phyloP scores from a whole-genome alignment of 768 basidiomycete species.

The Rhodotorula babjevae region DNA sequence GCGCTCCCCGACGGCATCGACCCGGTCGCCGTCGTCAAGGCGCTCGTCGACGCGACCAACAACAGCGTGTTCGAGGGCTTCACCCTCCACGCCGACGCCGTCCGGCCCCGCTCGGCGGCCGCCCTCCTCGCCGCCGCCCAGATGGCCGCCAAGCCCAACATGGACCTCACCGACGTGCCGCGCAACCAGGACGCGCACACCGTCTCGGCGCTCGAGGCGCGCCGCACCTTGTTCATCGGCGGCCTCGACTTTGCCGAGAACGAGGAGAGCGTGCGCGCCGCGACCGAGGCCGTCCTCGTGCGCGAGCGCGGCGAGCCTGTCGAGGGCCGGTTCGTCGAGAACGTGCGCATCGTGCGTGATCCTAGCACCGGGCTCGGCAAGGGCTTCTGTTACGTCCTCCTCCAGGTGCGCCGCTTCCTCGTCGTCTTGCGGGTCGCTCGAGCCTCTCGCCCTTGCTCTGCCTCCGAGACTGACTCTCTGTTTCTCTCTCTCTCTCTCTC shows the following conservation, averaged over 20 bases:
- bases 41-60: conserved; percentile 58
- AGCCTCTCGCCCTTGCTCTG: too few relatives aligned
- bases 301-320: conserved; percentile 37
- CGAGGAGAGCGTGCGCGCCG: conserved; percentile 80
- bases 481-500: not conserved
- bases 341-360: conserved; percentile 81
- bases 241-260: conserved; percentile 86
- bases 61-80: conserved; percentile 69
- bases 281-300: conserved; percentile 72
- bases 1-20: conserved; percentile 12
- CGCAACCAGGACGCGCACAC: conserved; percentile 40
- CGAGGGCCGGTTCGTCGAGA: conserved; percentile 38
- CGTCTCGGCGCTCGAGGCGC: conserved; percentile 58
- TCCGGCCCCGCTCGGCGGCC: conserved; percentile 49
- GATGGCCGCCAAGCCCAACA: conserved; percentile 45
- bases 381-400: conserved; percentile 89
- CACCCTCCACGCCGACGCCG: conserved; percentile 71
- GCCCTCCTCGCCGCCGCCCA: conserved; percentile 45
- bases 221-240: conserved; percentile 80
- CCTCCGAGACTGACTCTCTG: not conserved
- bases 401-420: conserved; percentile 56
- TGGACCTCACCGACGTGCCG: conserved; percentile 43
- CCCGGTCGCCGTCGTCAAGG: conserved; percentile 44
- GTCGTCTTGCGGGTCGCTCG: too few relatives aligned
- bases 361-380: conserved; percentile 88